phyloP scores from a whole-genome alignment of 352 stramenopile genomes.

The Globisporangium cederbergense region DNA sequence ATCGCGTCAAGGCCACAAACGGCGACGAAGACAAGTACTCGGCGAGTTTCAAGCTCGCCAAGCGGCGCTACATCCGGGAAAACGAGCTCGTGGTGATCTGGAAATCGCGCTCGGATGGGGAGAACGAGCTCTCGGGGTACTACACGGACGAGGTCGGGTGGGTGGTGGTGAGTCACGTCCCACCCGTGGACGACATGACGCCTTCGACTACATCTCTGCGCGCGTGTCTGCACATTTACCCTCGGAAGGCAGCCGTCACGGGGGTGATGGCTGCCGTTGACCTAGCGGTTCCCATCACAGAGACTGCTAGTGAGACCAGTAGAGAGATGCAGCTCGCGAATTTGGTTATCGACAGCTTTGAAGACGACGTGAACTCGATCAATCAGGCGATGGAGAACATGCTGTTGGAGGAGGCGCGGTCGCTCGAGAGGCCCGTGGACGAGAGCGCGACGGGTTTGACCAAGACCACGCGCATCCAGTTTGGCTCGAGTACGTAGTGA shows the following conservation, averaged over 20 bases:
- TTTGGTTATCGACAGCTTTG: conserved; percentile 13
- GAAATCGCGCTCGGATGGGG: conserved; percentile 15
- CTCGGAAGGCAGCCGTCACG: neutral
- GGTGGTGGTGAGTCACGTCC: conserved; percentile 10
- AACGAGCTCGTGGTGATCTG: conserved; percentile 16
- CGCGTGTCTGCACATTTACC: conserved; percentile 14
- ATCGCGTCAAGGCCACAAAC: conserved; percentile 4
- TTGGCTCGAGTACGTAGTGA: neutral
- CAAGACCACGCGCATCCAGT: neutral
- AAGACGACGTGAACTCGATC: conserved; percentile 23
- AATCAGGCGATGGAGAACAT: conserved; percentile 18
- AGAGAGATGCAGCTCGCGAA: conserved; percentile 1
- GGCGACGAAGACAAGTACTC: conserved; percentile 6
- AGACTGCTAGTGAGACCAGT: neutral
- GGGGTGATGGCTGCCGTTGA: neutral
- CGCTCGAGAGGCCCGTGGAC: neutral
- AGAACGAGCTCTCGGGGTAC: conserved; percentile 11
- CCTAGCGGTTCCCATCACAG: neutral
- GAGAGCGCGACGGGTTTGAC: neutral
- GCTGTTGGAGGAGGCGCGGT: conserved; percentile 5
- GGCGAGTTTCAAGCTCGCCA: conserved; percentile 16
- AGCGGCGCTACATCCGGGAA: conserved; percentile 16
- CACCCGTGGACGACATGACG: conserved; percentile 1
- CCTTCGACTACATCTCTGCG: conserved; percentile 8
- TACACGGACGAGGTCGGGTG: conserved; percentile 14